Conservation (phyloP, 2,329 filamentous ascomycete genomes). For the Arthrobotrys pseudoclavata region DNA sequence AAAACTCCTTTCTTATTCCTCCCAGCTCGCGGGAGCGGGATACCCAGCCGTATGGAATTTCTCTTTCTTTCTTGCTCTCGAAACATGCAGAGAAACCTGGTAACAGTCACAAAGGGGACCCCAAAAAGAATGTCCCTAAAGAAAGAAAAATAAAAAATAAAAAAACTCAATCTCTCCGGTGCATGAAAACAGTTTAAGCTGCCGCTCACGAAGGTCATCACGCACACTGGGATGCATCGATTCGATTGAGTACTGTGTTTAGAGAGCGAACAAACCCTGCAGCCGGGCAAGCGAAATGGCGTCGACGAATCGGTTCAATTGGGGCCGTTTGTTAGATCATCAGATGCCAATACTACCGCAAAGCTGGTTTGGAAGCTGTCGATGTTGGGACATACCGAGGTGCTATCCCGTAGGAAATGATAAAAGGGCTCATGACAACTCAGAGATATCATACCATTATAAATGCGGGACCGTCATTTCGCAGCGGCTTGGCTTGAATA, state of each 20-base stretch:
- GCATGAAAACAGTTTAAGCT: slow-evolving; percentile 18
- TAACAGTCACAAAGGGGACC: slow-evolving; percentile 8
- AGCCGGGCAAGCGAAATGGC: slow-evolving; percentile 39
- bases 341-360: slow-evolving; percentile 33
- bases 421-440: slow-evolving; percentile 22
- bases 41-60: slow-evolving; percentile 51
- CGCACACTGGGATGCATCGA: slow-evolving; percentile 32
- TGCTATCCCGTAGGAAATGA: neutral
- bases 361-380: slow-evolving; percentile 23
- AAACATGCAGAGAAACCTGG: slow-evolving; percentile 29
- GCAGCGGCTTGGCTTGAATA: slow-evolving; percentile 11
- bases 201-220: slow-evolving; percentile 42
- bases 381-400: slow-evolving; percentile 38
- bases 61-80: slow-evolving; percentile 17
- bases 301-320: slow-evolving; percentile 49
- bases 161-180: slow-evolving; percentile 10
- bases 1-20: slow-evolving; percentile 23
- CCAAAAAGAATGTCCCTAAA: neutral
- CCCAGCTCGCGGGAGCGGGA: slow-evolving; percentile 55
- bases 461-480: slow-evolving; percentile 33
- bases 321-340: slow-evolving; percentile 37
- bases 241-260: neutral
- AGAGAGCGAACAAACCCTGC: slow-evolving; percentile 32
- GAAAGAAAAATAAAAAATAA: neutral
- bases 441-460: slow-evolving; percentile 9